These are phyloP conservation scores for sorghum (Sorghum bicolor) DNA, from an alignment of 176 grass and related monocot genomes.

Conservation along the genomic window Sorghum_bicolor_NCBIv3 NC_012871.2:55651001-55651500, in stretches of 20 bases:
- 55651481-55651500: background rate
- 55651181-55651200: background rate
- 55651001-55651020: too few relatives aligned
- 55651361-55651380: slow-evolving; percentile 72
- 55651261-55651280: slow-evolving; percentile 65
- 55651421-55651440: slow-evolving; percentile 63
- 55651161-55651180: background rate
- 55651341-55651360: slow-evolving; percentile 23
- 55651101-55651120: slow-evolving; percentile 65
- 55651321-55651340: background rate
- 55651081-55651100: background rate
- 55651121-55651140: background rate
- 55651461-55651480: background rate
- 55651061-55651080: too few relatives aligned
- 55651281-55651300: slow-evolving; percentile 80
- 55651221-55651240: slow-evolving; percentile 84
- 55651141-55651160: background rate
- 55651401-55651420: slow-evolving; percentile 63
- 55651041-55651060: too few relatives aligned
- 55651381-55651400: slow-evolving; percentile 72
- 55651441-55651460: slow-evolving; percentile 51
- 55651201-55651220: slow-evolving; percentile 42
- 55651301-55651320: background rate
- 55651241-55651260: slow-evolving; percentile 55
- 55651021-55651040: too few relatives aligned